phyloP scores from a whole-genome alignment of 73 alveolate genomes.

The Tetrahymena borealis region DNA sequence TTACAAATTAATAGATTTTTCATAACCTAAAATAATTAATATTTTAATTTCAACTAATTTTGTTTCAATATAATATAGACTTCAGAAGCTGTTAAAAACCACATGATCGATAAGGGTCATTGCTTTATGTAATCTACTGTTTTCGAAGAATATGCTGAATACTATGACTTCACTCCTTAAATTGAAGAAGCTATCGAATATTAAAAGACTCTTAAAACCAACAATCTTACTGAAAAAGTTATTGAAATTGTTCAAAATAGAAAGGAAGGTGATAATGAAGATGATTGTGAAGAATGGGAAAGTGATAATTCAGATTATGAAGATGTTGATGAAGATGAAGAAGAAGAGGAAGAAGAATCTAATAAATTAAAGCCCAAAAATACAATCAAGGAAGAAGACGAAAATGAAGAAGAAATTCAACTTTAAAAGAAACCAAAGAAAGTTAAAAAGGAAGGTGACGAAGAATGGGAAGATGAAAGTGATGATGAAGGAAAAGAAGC shows the following conservation, averaged over 20 bases:
- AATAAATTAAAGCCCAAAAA: not conserved
- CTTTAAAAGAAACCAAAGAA: not conserved
- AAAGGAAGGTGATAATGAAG: not conserved
- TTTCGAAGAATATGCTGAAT: not conserved
- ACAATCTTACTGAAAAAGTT: not conserved
- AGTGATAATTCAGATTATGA: not conserved
- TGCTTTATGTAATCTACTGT: not conserved
- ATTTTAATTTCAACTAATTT: not conserved
- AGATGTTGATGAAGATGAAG: not conserved
- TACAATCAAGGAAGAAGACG: not conserved
- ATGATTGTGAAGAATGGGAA: not conserved
- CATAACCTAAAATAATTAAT: not conserved
- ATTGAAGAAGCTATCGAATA: not conserved
- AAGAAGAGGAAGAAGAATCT: not conserved
- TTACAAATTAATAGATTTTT: not conserved
- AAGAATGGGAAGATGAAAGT: not conserved
- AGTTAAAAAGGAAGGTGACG: not conserved
- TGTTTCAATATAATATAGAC: not conserved
- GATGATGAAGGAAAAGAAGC: not conserved
- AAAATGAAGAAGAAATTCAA: not conserved
- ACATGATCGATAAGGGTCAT: not conserved
- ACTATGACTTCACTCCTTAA: not conserved
- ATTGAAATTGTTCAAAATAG: not conserved
- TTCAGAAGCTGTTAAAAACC: not conserved
- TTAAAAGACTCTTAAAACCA: not conserved